A percentile compares a stretch with the other conserved stretches of the same genome.
These are phyloP conservation scores for Geosmithia flava DNA, from an alignment of 2,329 filamentous ascomycete species.

Conservation along the genomic window DNA sequence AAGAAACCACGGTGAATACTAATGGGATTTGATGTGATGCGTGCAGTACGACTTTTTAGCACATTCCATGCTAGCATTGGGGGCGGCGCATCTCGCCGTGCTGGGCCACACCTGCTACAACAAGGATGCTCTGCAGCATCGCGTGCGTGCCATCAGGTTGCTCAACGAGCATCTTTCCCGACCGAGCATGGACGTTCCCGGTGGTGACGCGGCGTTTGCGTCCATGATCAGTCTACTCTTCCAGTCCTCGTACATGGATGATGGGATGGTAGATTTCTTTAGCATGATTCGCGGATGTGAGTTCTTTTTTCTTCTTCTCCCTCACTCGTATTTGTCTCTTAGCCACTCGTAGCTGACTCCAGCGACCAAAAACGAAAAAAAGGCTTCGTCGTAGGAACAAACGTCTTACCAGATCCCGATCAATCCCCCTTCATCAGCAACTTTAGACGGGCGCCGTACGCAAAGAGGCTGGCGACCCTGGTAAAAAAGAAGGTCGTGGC, in stretches of 20 bases:
- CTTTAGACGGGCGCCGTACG: slow-evolving; percentile 13
- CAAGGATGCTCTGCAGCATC: slow-evolving; percentile 17
- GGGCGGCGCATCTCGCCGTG: slow-evolving; percentile 17
- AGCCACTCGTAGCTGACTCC: slow-evolving; percentile 5
- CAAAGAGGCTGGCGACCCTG: slow-evolving; percentile 10
- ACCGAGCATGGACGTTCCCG: not conserved
- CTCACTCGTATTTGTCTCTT: slow-evolving; percentile 16
- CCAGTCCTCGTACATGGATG: slow-evolving; percentile 24
- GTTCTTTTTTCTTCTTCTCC: slow-evolving; percentile 6
- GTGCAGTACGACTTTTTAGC: no score
- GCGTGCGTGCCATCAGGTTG: slow-evolving; percentile 20
- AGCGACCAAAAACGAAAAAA: no score
- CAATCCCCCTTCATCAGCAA: slow-evolving; percentile 11
- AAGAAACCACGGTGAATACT: no score
- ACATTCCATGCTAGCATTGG: slow-evolving; percentile 23
- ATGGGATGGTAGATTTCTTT: slow-evolving; percentile 25
- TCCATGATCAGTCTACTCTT: slow-evolving; percentile 22
- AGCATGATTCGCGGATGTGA: slow-evolving; percentile 23
- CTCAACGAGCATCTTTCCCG: slow-evolving; percentile 20
- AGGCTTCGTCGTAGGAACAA: no score
- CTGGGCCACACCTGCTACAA: not conserved
- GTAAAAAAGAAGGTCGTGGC: slow-evolving; percentile 4
- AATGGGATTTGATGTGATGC: no score
- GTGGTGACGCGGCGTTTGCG: slow-evolving; percentile 20
- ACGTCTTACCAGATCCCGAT: not conserved